These are phyloP conservation scores for Corylus avellana DNA, from an alignment of 306 rosid species.

Conservation along the genomic window DNA sequence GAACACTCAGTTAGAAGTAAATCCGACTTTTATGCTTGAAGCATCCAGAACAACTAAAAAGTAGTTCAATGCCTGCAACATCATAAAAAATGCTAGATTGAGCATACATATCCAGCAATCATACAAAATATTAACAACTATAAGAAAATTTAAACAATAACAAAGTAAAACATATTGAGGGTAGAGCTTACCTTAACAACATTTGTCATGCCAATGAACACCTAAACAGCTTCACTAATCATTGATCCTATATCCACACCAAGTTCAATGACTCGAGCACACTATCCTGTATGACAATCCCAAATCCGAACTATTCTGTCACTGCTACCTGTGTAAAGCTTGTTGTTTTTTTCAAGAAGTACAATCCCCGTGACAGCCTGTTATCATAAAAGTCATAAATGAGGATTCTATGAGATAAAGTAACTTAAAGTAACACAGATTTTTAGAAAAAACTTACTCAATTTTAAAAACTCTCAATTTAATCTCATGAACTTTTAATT, in stretches of 20 bases:
- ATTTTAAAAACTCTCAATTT: too few species aligned
- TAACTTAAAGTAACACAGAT: too few species aligned
- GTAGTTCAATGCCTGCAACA: constrained; percentile 37
- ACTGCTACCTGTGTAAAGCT: constrained; percentile 45
- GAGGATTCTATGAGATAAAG: too few species aligned
- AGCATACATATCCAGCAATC: too few species aligned
- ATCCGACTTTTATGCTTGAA: too few species aligned
- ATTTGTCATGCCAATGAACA: constrained; percentile 45
- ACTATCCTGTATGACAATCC: constrained; percentile 50
- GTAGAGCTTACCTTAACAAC: constrained; percentile 38
- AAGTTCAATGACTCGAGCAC: constrained; percentile 26
- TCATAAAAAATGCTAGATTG: background rate
- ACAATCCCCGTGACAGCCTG: too few species aligned
- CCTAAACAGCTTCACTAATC: constrained; percentile 46
- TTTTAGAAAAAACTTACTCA: too few species aligned
- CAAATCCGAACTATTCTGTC: constrained; percentile 46
- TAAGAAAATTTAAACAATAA: background rate
- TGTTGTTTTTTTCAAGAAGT: constrained; percentile 19
- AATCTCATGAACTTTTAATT: too few species aligned
- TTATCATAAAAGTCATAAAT: too few species aligned
- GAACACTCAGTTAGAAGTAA: too few species aligned
- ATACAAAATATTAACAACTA: too few species aligned
- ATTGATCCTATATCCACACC: constrained; percentile 41
- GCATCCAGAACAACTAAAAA: too few species aligned
- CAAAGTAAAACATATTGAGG: constrained; percentile 8